These are phyloP conservation scores for Hymenoscyphus fraxineus DNA, from an alignment of 2,329 filamentous ascomycete genomes.

Conservation along the genomic window DNA sequence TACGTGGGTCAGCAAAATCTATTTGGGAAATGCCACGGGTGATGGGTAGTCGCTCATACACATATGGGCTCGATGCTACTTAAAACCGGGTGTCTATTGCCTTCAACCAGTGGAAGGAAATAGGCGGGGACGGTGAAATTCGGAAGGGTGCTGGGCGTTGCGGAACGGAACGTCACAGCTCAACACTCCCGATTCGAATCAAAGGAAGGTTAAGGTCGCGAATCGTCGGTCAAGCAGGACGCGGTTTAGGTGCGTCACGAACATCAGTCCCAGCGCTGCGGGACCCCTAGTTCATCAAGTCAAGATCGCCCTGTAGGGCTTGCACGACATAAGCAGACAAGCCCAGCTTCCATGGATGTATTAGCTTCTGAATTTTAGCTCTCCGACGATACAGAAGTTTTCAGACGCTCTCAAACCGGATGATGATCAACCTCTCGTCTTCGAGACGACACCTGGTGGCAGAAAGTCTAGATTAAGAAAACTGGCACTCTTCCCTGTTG, in stretches of 20 bases:
- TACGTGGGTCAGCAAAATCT: neutral
- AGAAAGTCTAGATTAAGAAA: neutral
- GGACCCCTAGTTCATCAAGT: conserved; percentile 1
- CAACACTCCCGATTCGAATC: conserved; percentile 11
- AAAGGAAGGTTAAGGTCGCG: conserved; percentile 4
- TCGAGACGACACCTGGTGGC: neutral
- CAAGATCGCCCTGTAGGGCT: conserved; percentile 7
- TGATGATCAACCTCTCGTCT: neutral
- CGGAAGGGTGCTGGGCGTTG: conserved; percentile 7
- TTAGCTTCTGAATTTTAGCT: neutral
- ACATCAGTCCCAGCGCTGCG: conserved; percentile 4
- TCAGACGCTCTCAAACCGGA: neutral
- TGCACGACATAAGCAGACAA: conserved; percentile 3
- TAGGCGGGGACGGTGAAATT: conserved; percentile 8
- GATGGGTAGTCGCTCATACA: conserved; percentile 3
- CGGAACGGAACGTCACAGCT: conserved; percentile 13
- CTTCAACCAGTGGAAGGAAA: conserved; percentile 11
- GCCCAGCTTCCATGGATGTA: neutral
- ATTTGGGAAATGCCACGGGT: conserved; percentile 15
- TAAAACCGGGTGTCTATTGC: neutral
- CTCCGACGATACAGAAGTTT: neutral
- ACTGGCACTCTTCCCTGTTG: neutral
- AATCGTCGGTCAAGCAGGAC: conserved; percentile 9
- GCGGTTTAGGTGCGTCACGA: conserved; percentile 12
- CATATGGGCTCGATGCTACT: neutral